phyloP scores from a whole-genome alignment of 2,329 filamentous ascomycete species.

The Colletotrichum ledebouriae region DNA sequence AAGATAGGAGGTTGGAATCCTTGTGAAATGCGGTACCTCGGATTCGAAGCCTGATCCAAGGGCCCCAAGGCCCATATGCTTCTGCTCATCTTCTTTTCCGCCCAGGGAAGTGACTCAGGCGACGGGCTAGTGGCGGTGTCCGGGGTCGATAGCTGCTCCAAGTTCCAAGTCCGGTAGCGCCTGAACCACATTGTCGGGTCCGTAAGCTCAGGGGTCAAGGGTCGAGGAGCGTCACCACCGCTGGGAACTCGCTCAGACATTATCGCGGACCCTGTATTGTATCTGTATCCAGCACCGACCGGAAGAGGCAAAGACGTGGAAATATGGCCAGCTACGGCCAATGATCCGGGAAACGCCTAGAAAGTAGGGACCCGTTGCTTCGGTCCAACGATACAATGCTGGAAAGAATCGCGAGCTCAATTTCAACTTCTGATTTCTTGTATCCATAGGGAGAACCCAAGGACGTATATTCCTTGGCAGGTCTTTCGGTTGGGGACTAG shows the following conservation, averaged over 20 bases:
- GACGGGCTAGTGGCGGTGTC: slow-evolving; percentile 34
- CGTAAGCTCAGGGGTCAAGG: slow-evolving; percentile 38
- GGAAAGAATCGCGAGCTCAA: slow-evolving; percentile 25
- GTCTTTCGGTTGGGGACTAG: slow-evolving; percentile 1
- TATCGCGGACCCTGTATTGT: slow-evolving; percentile 28
- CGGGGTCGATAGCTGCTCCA: slow-evolving; percentile 29
- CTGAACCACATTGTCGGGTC: slow-evolving; percentile 41
- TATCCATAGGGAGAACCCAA: neutral
- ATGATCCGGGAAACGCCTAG: slow-evolving; percentile 23
- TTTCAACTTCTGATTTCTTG: slow-evolving; percentile 1
- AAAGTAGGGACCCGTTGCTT: slow-evolving; percentile 15
- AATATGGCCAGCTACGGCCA: slow-evolving; percentile 23
- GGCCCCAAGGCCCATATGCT: slow-evolving; percentile 26
- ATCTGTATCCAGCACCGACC: slow-evolving; percentile 35
- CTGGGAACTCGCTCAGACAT: slow-evolving; percentile 38
- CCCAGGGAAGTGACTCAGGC: slow-evolving; percentile 32
- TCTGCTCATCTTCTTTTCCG: slow-evolving; percentile 29
- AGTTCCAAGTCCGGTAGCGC: slow-evolving; percentile 28
- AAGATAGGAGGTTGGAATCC: slow-evolving; percentile 3
- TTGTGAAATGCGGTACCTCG: slow-evolving; percentile 7
- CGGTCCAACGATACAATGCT: slow-evolving; percentile 22
- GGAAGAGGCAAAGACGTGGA: slow-evolving; percentile 35
- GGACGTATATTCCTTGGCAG: neutral
- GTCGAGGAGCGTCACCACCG: slow-evolving; percentile 34
- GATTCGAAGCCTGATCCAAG: slow-evolving; percentile 13